Base-by-base conservation (phyloP, 2,329 filamentous ascomycete genomes). In the Drechmeria coniospora region DNA sequence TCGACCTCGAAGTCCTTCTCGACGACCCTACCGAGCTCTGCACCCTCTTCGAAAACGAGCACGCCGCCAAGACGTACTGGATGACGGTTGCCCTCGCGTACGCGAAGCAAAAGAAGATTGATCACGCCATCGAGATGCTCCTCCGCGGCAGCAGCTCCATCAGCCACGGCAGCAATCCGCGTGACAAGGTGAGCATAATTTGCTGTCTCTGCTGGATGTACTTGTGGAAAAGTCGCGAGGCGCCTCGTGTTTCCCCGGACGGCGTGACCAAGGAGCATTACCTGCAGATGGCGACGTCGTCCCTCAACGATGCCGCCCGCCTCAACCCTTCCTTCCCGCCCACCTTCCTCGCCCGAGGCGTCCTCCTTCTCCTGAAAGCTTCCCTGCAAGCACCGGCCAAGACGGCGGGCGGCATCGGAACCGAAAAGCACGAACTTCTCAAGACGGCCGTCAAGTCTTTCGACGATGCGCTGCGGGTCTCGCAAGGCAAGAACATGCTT, bases 81-180 rank as follows among this genome's bases (percentile, higher is more conserved):
- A 87, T 98, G 65, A 87, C 83, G n/a, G 90, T 95, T 39, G 81
- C 92, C 23, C 66, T 95, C 33, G 87, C 87, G 26, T 98, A 98
- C 48, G 87, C 90, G 22, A 98, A 95, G 59, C 83, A 93, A 57
- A 76, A 78, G 47, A 92, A 92, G 57, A 72, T 90, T 36, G 86
- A 94, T 47, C 80, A 90, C 57, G 72, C 73, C 32, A 77, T 78
- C 42, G 73, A 78, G 51, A 75, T 77, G 60, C 59, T 78, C 40
- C 72, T 75, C 27, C 79, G 81, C 44, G 83, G 81, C 26, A 63
- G 82, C 41, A 66, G 68, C 34, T 81, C 79, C 36, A 65, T 73
- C 41, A 66, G 64, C 31, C 74, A 73, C 44, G 74, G 73, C 36
- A 72, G 71, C 42, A 77, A 75, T 35, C 69, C 75, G 23, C 79